A percentile compares a stretch with the other conserved stretches of the same genome.
Evolutionary conservation across 805 yeast species (phyloP).

Genomic region (Zygosaccharomyces siamensis): DNA sequence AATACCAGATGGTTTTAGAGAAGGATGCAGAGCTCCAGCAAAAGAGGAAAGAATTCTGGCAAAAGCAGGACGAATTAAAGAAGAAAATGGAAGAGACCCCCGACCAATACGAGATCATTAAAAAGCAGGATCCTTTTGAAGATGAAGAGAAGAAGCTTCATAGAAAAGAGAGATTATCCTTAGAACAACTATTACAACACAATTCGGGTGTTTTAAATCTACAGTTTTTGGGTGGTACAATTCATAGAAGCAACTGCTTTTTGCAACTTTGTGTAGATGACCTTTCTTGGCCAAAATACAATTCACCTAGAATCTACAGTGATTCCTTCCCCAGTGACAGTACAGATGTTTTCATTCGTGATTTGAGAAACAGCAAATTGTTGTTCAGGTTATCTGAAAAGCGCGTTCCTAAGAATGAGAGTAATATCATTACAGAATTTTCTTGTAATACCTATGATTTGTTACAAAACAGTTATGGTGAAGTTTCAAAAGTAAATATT

Average conservation of each 20-base stretch:
- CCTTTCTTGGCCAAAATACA: constrained; percentile 51
- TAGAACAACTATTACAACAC: constrained; percentile 46
- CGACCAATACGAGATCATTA: constrained; percentile 59
- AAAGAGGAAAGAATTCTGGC: constrained; percentile 36
- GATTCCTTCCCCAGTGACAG: constrained; percentile 43
- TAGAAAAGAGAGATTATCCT: constrained; percentile 42
- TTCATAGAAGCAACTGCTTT: constrained; percentile 45
- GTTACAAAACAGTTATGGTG: constrained; percentile 44
- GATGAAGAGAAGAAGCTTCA: constrained; percentile 28
- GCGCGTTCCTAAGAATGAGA: constrained; percentile 42
- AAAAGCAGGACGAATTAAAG: constrained; percentile 47
- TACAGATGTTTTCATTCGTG: constrained; percentile 64
- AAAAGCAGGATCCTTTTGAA: constrained; percentile 41
- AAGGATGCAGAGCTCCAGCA: constrained; percentile 38
- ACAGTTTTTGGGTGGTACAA: constrained; percentile 46
- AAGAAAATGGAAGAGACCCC: constrained; percentile 54
- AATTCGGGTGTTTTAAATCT: constrained; percentile 62
- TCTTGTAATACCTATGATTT: constrained; percentile 49
- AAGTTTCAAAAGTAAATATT: constrained; percentile 45
- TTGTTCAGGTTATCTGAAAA: constrained; percentile 55
- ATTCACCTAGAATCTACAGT: constrained; percentile 46
- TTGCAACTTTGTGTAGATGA: constrained; percentile 66
- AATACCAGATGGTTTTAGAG: constrained; percentile 44
- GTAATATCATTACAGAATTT: constrained; percentile 50
- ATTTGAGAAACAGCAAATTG: constrained; percentile 55